Conservation (phyloP, 192 early-diverging fungal species). For the Entomortierella beljakovae region DNA sequence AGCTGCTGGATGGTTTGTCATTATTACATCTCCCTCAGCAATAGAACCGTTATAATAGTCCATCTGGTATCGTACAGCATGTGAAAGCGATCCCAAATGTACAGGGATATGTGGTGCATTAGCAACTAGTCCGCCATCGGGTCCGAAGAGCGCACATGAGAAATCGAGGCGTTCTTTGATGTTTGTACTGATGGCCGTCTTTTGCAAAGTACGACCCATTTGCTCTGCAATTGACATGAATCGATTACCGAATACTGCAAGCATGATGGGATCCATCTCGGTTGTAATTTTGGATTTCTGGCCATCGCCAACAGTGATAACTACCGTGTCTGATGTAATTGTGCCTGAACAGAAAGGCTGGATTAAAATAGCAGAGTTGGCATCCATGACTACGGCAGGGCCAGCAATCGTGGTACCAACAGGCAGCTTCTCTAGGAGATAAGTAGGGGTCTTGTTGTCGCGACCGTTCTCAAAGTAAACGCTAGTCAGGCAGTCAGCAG, state of each 20-base stretch:
- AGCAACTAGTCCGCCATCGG: conserved; percentile 84
- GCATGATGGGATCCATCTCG: conserved; percentile 87
- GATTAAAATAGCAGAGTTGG: conserved; percentile 88
- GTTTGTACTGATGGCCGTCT: conserved; percentile 95
- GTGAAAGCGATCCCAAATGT: conserved; percentile 93
- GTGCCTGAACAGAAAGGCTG: conserved; percentile 83
- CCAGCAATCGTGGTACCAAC: conserved; percentile 80
- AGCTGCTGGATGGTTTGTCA: conserved; percentile 96
- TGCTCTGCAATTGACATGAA: conserved; percentile 99
- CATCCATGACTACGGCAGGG: conserved; percentile 92
- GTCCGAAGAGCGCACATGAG: conserved; percentile 95
- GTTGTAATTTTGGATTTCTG: conserved; percentile 58
- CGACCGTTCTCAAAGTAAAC: conserved; percentile 87
- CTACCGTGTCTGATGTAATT: conserved; percentile 77
- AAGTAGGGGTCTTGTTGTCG: conserved; percentile 75
- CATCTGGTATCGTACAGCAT: conserved; percentile 94
- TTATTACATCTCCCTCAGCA: conserved; percentile 91
- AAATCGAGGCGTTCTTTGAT: conserved; percentile 99
- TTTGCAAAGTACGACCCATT: conserved; percentile 95
- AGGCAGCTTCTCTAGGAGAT: conserved; percentile 68
- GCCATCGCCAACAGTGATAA: conserved; percentile 62
- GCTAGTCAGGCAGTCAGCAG: conserved; percentile 57
- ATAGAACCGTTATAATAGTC: conserved; percentile 73
- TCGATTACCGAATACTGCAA: conserved; percentile 93
- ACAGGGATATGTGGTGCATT: conserved; percentile 94